Conservation (phyloP, 345 rosid genomes). For the Lagerstroemia speciosa region DNA sequence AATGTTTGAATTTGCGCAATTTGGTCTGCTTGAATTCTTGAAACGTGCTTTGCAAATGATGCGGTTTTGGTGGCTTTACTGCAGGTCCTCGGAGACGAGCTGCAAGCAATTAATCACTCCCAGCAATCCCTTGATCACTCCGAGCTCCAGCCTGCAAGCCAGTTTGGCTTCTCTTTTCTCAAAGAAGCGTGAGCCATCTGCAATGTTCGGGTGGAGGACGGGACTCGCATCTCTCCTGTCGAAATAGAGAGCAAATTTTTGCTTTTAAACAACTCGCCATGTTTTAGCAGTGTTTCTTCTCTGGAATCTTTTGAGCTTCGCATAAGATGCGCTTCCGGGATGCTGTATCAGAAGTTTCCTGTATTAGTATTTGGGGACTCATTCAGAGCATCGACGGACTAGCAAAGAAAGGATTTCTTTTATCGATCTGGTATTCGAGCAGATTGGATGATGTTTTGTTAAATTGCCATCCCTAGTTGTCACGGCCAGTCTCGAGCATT, state of each 20-base stretch:
- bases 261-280: neutral
- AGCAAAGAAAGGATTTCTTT: neutral
- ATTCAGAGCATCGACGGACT: neutral
- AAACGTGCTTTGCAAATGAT: neutral
- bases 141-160: constrained; percentile 23
- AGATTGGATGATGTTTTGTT: neutral
- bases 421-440: neutral
- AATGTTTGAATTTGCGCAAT: neutral
- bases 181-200: constrained; percentile 43
- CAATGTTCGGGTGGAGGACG: constrained; percentile 57
- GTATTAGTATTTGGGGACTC: neutral
- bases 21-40: neutral
- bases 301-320: neutral
- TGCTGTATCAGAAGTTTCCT: neutral
- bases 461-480: neutral
- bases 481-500: neutral
- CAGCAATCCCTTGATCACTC: constrained; percentile 12
- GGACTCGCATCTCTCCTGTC: constrained; percentile 64
- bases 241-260: constrained; percentile 21
- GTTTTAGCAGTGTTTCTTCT: neutral
- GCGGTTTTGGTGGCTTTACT: constrained; percentile 8
- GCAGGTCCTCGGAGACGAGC: constrained; percentile 32
- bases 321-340: neutral
- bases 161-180: constrained; percentile 51
- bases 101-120: constrained; percentile 4